Evolutionary conservation across 495 filamentous ascomycete species (phyloP), one percentile per base, ranked within the genome.

Genomic region (Physcia stellaris): DNA sequence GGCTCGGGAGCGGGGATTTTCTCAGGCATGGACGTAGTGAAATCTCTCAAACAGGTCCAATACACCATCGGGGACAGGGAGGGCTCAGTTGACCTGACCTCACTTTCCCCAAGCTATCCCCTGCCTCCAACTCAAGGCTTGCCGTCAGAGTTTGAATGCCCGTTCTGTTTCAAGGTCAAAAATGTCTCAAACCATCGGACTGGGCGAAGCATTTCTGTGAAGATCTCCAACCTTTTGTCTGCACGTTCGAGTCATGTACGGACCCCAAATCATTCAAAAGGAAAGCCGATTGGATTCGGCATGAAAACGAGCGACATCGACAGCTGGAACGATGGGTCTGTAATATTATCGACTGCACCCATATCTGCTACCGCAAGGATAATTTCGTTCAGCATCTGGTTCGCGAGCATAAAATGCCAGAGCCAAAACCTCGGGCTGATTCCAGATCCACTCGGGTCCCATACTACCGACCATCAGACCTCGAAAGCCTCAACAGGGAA

Each of bases 131-230:
- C 86, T 20, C 63, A 60, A 27, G 71, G 73, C 15, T 66, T 96
- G 12, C 88, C 88, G 4, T 84, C 86, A 7, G 77, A 88, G 49
- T 93, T 96, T 48, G 88, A 96, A 58, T 96, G 88, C 46, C 77
- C 83, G 22, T 63, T 94, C 16, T 95, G 88, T 59, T 95, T 86
- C 64, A 73, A 80, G 49, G 73, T 81, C 30, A 94, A 93, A 59
- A 86, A 80, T 45, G 86, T 94, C 54, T 73, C 47, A 96, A 96
- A 58, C 88, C 88, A 22, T 94, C 88, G 0, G 88, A 96, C 59
- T 96, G 88, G 88, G 92, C 88, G 11, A 96, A 96, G 55, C 88
- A 96, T 50, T 83, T 96, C 4, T 84, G 93, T 51, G 88, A 96
- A 56, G 88, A 96, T 53, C 75, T 95, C 9, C 83, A 92, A 52